Conservation (phyloP, 805 yeast genomes). For the Myxozyma geophila region DNA sequence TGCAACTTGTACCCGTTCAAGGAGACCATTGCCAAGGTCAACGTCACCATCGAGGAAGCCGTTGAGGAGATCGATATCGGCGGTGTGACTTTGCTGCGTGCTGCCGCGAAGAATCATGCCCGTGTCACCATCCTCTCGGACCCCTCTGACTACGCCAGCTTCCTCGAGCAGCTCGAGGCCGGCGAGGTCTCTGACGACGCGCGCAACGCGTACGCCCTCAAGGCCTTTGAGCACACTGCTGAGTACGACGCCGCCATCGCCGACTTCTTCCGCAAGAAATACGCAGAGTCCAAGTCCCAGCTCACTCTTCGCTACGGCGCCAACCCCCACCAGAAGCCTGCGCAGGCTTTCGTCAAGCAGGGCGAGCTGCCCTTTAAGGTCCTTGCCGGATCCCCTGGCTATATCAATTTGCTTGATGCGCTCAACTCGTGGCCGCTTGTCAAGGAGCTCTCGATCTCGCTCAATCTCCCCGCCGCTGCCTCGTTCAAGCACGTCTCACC, state of each 20-base stretch:
- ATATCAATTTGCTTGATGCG: slow-evolving; percentile 94
- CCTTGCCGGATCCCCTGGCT: slow-evolving; percentile 93
- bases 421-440: slow-evolving; percentile 98
- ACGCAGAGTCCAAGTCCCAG: slow-evolving; percentile 87
- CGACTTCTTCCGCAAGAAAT: slow-evolving; percentile 96
- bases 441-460: slow-evolving; percentile 90
- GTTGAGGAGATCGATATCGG: slow-evolving; percentile 99
- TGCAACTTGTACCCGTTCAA: slow-evolving; percentile 98
- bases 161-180: slow-evolving; percentile 72
- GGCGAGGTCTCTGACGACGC: slow-evolving; percentile 76
- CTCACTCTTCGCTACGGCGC: slow-evolving; percentile 97
- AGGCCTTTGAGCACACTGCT: slow-evolving; percentile 96
- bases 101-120: slow-evolving; percentile 98
- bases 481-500: slow-evolving; percentile 99
- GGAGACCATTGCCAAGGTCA: slow-evolving; percentile 93
- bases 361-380: slow-evolving; percentile 95
- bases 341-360: slow-evolving; percentile 88
- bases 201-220: slow-evolving; percentile 80
- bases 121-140: slow-evolving; percentile 95
- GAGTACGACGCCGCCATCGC: slow-evolving; percentile 95
- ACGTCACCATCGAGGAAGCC: slow-evolving; percentile 95
- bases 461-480: slow-evolving; percentile 97
- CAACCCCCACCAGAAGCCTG: slow-evolving; percentile 99
- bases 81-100: slow-evolving; percentile 94
- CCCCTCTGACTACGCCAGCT: slow-evolving; percentile 88